Evolutionary conservation across 768 basidiomycete species (phyloP), one percentile per base, ranked within the genome.

Genomic region (Rhizopogon sp.): DNA sequence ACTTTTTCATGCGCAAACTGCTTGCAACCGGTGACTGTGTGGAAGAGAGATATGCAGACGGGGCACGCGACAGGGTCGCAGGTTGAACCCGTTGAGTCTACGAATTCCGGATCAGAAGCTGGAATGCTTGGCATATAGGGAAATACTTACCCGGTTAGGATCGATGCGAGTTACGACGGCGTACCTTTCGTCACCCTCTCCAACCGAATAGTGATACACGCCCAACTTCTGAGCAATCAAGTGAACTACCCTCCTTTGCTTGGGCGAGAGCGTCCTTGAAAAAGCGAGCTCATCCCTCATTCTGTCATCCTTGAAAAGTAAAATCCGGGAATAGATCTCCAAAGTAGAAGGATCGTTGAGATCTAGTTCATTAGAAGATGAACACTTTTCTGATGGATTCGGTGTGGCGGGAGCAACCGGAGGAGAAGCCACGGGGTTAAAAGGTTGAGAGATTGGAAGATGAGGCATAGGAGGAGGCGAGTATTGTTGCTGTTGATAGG

Each of bases 251-350:
- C 95, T 77, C 57, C 96, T 76, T 69, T 98, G 94, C 68, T 89
- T 89, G 20, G 93, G 82, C 33, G 81, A 76, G 17, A 98, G 80
- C 13, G 87, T 84, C 54, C 91, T 76, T n/a, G 95, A 94, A 71
- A 98, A 98, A 5, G 95, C 94, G 53, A 98, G 84, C 70, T 98
- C 95, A 64, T 98, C 95, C 37, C 96, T 82, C 92, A 98, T 94
- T 62, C 81, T 84, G 69, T 98, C 95, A 63, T 97, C 94, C 76
- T 96, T 98, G 85, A 99, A 99, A 39, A 98, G 78, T 39, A 98
- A 75, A 60, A 98, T 90, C 61, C 94, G 82, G 47, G 97, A 98
- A 69, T 98, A 98, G 61, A 99, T 97, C 72, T 98, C 96, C 61
- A 99, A 76, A 8, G 94, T 96, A 28, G 88, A 85, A 3, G 96